Base-by-base conservation (phyloP, 306 rosid genomes). In the Quercus suber region DNA sequence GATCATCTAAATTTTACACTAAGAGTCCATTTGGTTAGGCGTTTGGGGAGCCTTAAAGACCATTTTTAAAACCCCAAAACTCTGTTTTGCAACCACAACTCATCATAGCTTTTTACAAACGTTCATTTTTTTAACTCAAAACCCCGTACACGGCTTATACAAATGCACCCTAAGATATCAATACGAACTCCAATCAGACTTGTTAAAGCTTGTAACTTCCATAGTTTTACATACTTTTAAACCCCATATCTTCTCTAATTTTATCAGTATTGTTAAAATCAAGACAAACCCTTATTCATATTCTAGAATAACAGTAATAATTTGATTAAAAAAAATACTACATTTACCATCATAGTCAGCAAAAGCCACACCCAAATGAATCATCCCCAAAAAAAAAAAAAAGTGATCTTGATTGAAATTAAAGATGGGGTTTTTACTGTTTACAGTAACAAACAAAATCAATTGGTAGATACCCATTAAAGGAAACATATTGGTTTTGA, bases 271-370 rank as follows among this genome's bases (percentile, higher is more conserved):
- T 17, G 2, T 37, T 35, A 10, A 19, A 19, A 21, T 21, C 21
- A 21, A 21, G 21, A 31, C 73, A 79, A 85, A 78, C 76, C 73
- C 79, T 20, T 75, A 23, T 76, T 23, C 78, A 55, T 60, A 61
- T 19, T 12, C 53, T 75, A 25, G 31, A 61, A 61, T 25, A 19
- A 8, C 27, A 7, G 61, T 6, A 4, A 10, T 57, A 6, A 0
- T n/a, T 58, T 21, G 31, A 13, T 1, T 20, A 20, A 21, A 64
- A n/a, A n/a, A 21, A 65, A 31, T 6, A 20, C 25, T 17, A 10
- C 5, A n/a, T 30, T 64, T 1, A 64, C 23, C 45, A 15, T 30
- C 25, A 17, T 1, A 68, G 9, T 68, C 10, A 18, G 19, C 1
- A 37, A 73, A n/a, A 71, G 25, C 17, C 2, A 51, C 59, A 81